phyloP scores from a whole-genome alignment of 2,329 filamentous ascomycete genomes.

The Microsporum canis region DNA sequence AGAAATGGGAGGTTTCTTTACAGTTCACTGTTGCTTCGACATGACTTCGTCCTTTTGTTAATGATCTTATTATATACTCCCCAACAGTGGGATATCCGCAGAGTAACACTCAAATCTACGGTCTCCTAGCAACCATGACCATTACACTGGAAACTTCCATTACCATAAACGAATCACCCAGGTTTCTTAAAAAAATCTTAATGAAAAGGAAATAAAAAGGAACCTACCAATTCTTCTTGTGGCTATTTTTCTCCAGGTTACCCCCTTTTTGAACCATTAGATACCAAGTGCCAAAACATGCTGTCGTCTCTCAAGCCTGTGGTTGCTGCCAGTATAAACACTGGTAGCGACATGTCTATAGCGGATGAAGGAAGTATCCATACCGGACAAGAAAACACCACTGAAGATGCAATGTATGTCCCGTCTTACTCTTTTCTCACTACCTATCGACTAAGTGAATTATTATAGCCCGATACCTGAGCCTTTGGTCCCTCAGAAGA shows the following conservation, averaged over 20 bases:
- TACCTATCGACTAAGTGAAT: background rate
- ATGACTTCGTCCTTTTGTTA: background rate
- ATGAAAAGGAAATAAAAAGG: no score
- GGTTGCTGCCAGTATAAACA: background rate
- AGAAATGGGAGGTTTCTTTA: constrained; percentile 87
- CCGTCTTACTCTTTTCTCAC: background rate
- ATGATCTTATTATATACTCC: background rate
- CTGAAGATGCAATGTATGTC: background rate
- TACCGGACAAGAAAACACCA: background rate
- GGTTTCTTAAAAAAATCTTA: background rate
- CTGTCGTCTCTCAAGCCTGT: background rate
- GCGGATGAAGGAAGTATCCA: background rate
- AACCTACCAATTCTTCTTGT: background rate
- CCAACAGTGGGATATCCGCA: background rate
- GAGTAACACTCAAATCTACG: background rate
- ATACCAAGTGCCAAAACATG: background rate
- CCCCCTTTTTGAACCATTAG: background rate
- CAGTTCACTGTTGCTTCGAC: constrained; percentile 53
- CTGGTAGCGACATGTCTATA: background rate
- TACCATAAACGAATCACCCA: background rate
- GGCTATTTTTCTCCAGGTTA: background rate
- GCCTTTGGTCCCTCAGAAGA: background rate
- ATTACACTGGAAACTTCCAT: background rate
- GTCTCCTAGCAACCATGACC: constrained; percentile 1
- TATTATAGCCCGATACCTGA: background rate